Evolutionary conservation across 768 basidiomycete species (phyloP).

Genomic region (Suillus subalutaceus): DNA sequence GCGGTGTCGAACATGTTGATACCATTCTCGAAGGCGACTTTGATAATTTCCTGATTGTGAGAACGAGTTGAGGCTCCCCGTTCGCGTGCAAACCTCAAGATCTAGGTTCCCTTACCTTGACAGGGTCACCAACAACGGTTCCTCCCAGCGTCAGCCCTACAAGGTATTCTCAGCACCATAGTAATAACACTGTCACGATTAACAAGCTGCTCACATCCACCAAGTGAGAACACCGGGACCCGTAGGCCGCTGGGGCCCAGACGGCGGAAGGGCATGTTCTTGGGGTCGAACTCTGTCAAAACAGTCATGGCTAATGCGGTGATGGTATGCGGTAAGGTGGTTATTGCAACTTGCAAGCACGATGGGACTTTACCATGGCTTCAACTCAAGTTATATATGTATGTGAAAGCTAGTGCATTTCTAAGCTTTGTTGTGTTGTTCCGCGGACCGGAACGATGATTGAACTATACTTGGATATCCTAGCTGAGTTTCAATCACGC

Average conservation of each 20-base stretch:
- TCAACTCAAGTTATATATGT: constrained; percentile 21
- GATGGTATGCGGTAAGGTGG: constrained; percentile 1
- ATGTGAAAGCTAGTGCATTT: no score
- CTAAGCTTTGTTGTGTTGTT: no score
- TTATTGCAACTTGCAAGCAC: background rate
- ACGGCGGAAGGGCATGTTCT: constrained; percentile 44
- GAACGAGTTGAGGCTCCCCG: background rate
- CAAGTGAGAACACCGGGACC: constrained; percentile 55
- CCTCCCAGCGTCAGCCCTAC: constrained; percentile 50
- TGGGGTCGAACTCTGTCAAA: constrained; percentile 39
- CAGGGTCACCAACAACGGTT: constrained; percentile 52
- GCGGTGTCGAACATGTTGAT: constrained; percentile 56
- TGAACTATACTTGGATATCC: no score
- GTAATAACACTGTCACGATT: background rate
- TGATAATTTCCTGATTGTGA: constrained; percentile 49
- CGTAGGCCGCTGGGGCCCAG: constrained; percentile 50
- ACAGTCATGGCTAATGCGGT: constrained; percentile 22
- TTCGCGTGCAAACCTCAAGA: background rate
- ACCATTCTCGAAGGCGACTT: constrained; percentile 53
- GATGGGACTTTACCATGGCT: background rate
- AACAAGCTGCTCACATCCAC: constrained; percentile 41
- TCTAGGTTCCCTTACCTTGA: constrained; percentile 37
- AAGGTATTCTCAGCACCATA: background rate
- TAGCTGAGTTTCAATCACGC: no score
- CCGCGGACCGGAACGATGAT: no score